Evolutionary conservation across 2,329 filamentous ascomycete species (phyloP), one percentile per base, ranked within the genome.

Genomic region (Hymenotorrendiella dingleyae): DNA sequence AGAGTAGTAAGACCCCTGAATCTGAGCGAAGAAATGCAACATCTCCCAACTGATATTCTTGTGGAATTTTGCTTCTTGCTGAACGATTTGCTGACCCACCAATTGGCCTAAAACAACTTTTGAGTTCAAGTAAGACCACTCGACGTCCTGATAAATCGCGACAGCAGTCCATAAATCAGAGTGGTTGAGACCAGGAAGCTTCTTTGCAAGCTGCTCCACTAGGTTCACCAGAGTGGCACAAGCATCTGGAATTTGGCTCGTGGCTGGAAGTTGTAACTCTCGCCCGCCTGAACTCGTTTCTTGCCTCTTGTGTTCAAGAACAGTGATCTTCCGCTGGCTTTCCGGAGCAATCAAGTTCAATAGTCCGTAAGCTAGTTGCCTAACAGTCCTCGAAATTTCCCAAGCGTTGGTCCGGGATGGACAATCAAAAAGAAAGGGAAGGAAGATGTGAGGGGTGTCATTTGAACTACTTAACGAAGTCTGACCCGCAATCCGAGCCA

Each of bases 361-460:
- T 6, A 76, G 49, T 0, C 74, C 72, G 54, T 81, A 83, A 2
- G 73, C 76, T 17, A 81, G 50, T 35, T 66, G 66, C 11, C 79
- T 67, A 23, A 78, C 64, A 6, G 57, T 42, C 20, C 64, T 67
- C 42, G 75, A 75, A 44, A 72, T 65, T 40, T 70, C 67, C 78
- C 79, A 82, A 12, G 75, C 73, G 53, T 71, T 80, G 32, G 70
- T 69, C 22, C 71, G 69, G n/a, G 60, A 56, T 14, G 72, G 71
- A 43, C 70, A 72, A 49, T 83, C 79, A 8, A 80, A 64, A 0
- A 88, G 60, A 17, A 82, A 69, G 0, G 82, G 80, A 1, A 89
- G 68, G 57, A 83, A 90, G 10, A 86, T 70, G 29, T 71, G 53
- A 14, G 40, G 29, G 4, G 52, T 27, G 34, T 53, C 50, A 5